Percentiles rank a stretch among this genome's conserved stretches.
phyloP scores from a whole-genome alignment of 2,329 filamentous ascomycete species.

The Cylindrodendrum hubeiense region DNA sequence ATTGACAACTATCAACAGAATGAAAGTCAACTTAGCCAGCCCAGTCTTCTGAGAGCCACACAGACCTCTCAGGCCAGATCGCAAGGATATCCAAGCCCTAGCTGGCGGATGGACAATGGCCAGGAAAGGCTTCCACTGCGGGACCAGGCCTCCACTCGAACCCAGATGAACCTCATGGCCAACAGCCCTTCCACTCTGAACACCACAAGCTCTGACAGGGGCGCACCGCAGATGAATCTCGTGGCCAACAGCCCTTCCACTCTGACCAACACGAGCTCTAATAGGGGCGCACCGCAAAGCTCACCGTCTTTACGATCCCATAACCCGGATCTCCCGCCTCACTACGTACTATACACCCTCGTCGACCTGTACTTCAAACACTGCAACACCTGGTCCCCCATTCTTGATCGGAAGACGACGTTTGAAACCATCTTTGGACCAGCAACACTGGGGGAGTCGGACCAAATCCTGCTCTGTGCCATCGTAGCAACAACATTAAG shows the following conservation, averaged over 20 bases:
- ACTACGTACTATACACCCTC: conserved; percentile 70
- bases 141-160: conserved; percentile 14
- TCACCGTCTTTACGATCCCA: conserved; percentile 49
- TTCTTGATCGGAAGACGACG: conserved; percentile 58
- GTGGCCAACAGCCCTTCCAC: conserved; percentile 8
- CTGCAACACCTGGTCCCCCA: conserved; percentile 70
- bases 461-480: conserved; percentile 57
- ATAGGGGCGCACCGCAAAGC: conserved; percentile 26
- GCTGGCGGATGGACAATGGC: conserved; percentile 45
- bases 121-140: conserved; percentile 39
- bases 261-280: not conserved
- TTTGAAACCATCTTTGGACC: conserved; percentile 56
- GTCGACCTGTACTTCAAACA: conserved; percentile 74
- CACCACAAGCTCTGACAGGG: not conserved
- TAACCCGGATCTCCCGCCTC: conserved; percentile 66
- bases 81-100: conserved; percentile 54
- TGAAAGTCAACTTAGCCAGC: conserved; percentile 35
- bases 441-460: conserved; percentile 53
- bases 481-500: conserved; percentile 58
- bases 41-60: conserved; percentile 32
- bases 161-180: conserved; percentile 4
- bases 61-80: conserved; percentile 50
- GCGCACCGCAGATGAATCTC: too few species aligned
- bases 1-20: conserved; percentile 43
- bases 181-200: not conserved